Conservation (phyloP, 2,329 filamentous ascomycete genomes). For the Colletotrichum sp. region DNA sequence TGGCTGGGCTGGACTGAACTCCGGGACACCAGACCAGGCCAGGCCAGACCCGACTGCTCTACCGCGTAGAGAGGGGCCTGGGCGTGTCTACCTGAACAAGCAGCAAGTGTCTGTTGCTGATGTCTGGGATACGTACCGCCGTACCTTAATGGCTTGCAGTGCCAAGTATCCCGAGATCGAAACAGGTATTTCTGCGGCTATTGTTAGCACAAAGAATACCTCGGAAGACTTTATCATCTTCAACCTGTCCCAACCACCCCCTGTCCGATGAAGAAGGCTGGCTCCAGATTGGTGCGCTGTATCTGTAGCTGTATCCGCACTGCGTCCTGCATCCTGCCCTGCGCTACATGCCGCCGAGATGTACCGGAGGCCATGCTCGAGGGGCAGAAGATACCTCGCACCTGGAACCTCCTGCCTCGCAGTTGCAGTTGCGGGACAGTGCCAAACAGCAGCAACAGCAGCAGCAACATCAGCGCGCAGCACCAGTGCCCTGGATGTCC, state of each 20-base stretch:
- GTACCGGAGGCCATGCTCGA: neutral
- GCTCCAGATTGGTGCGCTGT: constrained; percentile 11
- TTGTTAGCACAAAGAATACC: neutral
- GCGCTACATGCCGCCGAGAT: neutral
- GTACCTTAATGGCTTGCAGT: neutral
- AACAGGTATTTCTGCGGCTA: neutral
- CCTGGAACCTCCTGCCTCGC: neutral
- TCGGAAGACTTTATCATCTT: neutral
- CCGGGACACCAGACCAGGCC: neutral
- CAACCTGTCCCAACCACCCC: neutral
- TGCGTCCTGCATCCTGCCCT: constrained; percentile 6
- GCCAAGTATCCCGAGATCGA: neutral
- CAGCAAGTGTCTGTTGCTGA: neutral
- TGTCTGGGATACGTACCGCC: neutral
- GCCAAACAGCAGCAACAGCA: neutral
- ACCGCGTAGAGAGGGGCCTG: neutral
- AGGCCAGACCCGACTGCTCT: neutral
- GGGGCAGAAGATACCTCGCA: neutral
- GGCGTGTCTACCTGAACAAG: neutral
- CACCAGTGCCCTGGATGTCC: neutral
- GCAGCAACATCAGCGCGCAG: neutral
- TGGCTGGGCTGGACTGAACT: neutral
- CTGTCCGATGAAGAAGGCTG: constrained; percentile 4
- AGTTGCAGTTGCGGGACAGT: neutral
- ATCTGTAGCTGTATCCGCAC: constrained; percentile 1